Evolutionary conservation across 257 asterid genomes (phyloP).

Genomic region (Rhazya stricta): DNA sequence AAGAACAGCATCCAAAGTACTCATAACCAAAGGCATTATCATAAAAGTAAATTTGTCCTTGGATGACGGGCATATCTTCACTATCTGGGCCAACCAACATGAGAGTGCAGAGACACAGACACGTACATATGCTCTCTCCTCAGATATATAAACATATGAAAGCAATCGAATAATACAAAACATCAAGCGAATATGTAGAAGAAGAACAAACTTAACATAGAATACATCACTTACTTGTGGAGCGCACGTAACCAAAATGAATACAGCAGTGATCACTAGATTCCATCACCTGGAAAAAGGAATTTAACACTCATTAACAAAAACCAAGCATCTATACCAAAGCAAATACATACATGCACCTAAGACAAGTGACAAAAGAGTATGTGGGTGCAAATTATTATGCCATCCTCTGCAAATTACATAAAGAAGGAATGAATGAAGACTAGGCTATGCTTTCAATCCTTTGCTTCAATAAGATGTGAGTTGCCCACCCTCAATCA

Average conservation of each 20-base stretch:
- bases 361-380: background rate
- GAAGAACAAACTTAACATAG: background rate
- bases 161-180: background rate
- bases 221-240: constrained; percentile 44
- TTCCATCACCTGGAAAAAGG: constrained; percentile 60
- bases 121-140: too few relatives aligned
- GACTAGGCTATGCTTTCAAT: background rate
- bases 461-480: background rate
- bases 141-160: background rate
- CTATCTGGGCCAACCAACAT: background rate
- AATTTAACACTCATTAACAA: background rate
- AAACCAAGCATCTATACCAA: background rate
- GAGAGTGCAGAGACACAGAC: too few relatives aligned
- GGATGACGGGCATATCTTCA: background rate
- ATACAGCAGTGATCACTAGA: constrained; percentile 67
- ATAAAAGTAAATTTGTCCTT: background rate
- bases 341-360: background rate
- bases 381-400: background rate
- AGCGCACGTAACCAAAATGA: constrained; percentile 55
- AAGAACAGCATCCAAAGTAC: background rate
- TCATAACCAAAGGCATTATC: background rate
- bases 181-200: background rate
- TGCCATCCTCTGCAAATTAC: background rate
- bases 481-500: background rate
- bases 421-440: background rate